Evolutionary conservation across 2,329 filamentous ascomycete species (phyloP), one percentile per base, ranked within the genome.

Genomic region (Sclerotinia borealis): DNA sequence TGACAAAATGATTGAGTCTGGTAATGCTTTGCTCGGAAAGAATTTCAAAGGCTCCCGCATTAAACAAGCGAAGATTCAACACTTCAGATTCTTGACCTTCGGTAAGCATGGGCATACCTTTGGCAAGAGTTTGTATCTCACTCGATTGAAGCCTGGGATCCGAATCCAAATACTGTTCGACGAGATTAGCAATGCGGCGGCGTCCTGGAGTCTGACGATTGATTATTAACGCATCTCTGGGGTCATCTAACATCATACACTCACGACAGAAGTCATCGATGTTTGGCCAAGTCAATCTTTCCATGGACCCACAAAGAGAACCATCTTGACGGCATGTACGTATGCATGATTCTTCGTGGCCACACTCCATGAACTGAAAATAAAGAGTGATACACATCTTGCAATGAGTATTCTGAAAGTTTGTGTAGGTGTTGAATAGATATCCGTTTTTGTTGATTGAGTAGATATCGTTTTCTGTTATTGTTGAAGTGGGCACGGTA

Each of bases 321-420:
- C n/a, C 8, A 45, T 45, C n/a, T 45, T 15, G 6, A 3, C 11
- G 39, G 4, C 52, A 56, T 34, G 52, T 7, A 3, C 52, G 52
- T 2, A 31, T 7, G 19, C 22, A 31, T 3, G 0, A 0, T 15
- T 5, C 8, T 4, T 22, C 0, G n/a, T 56, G 52, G 9, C 19
- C 27, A 19, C 52, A 56, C 4, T 10, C 13, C 1, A 0, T 7
- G 8, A 22, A 56, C 1, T 1, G 0, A 7, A 56, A 17, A 0
- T 5, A 2, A 10, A 56, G 8, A 9, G 7, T 25, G 9, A 56
- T 34, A 45, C 52, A 56, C 39, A 56, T 56, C 11, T 45, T 56
- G 52, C 9, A 34, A 31, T 22, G 34, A 1, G 19, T 34, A 11
- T 19, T 11, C 9, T 13, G 3, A 25, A 17, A 15, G 22, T 1